Base-by-base conservation (phyloP, 371 early-diverging fungal species). In the Lichtheimia ornata region DNA sequence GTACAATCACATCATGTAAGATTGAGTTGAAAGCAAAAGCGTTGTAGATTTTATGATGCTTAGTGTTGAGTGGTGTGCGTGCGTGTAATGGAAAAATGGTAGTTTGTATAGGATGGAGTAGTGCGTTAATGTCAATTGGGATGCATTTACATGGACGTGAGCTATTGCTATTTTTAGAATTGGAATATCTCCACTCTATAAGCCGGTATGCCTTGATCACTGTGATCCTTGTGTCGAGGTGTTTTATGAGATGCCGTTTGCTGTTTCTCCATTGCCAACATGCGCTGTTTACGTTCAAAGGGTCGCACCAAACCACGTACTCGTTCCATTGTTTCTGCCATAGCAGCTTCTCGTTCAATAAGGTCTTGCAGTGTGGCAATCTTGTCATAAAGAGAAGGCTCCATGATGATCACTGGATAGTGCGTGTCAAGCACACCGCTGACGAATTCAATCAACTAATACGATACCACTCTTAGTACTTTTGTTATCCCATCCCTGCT, bases 171-270 rank as follows among this genome's bases (percentile, higher is more conserved):
- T 22, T 24, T 3, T 41, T 82, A 86, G 73, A 83, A 70, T 55
- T 74, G 79, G 64, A 86, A 79, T 28, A 81, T 73, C 67, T 86
- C 86, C 41, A 84, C 86, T 65, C 73, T 83, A 74, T 86, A 86
- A 43, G 79, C 81, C 30, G 83, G 83, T 59, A 84, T 73, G 44
- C 83, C 86, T 59, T 84, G 79, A 15, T 81, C 82, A 25, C 83
- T 71, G 74, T 83, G 77, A 56, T 74, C 70, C 68, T 82, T 66
- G 63, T 56, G 54, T 55, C 49, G 53, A 74, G n/a, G 61, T 70
- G 59, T 67, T 70, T 40, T 42, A 40, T 28, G 43, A 43, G 51
- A 50, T 52, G 55, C 41, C 22, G 61, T 64, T 58, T 43, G 56
- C 53, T 57, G 17, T 53, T 59, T 57, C 25, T 56, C 45, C 47